These are phyloP conservation scores for Quercus rubra DNA, from an alignment of 306 rosid species.

Conservation along the genomic window DNA sequence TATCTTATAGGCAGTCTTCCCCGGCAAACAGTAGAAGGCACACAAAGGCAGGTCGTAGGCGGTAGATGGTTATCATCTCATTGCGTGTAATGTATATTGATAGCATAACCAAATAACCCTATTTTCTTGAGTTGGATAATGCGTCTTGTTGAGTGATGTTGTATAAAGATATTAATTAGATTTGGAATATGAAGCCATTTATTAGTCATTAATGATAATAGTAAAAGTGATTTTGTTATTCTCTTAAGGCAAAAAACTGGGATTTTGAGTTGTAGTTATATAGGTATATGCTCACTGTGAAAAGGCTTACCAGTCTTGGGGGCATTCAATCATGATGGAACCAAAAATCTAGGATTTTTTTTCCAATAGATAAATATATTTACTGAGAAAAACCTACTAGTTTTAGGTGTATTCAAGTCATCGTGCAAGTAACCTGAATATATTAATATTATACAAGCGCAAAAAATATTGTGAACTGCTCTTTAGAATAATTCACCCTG, in stretches of 20 bases:
- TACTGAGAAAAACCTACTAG: background rate
- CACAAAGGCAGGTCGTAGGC: slow-evolving; percentile 62
- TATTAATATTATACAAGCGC: too few species aligned
- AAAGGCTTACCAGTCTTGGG: too few species aligned
- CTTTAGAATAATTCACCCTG: too few species aligned
- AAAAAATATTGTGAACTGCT: too few species aligned
- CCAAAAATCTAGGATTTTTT: background rate
- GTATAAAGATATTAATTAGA: background rate
- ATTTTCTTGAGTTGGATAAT: background rate
- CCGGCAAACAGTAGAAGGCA: slow-evolving; percentile 48
- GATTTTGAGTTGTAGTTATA: too few species aligned
- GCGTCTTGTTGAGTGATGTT: background rate
- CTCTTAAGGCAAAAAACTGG: too few species aligned
- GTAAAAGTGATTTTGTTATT: too few species aligned
- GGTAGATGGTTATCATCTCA: slow-evolving; percentile 34
- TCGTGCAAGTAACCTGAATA: too few species aligned
- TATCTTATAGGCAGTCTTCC: slow-evolving; percentile 65
- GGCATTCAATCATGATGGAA: background rate
- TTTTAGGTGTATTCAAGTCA: background rate
- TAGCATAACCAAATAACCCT: background rate
- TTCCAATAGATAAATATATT: background rate
- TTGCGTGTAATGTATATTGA: background rate
- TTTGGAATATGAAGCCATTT: background rate
- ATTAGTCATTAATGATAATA: background rate
- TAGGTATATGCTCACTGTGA: too few species aligned